Evolutionary conservation across 768 basidiomycete species (phyloP).

Genomic region (Suillus subaureus): DNA sequence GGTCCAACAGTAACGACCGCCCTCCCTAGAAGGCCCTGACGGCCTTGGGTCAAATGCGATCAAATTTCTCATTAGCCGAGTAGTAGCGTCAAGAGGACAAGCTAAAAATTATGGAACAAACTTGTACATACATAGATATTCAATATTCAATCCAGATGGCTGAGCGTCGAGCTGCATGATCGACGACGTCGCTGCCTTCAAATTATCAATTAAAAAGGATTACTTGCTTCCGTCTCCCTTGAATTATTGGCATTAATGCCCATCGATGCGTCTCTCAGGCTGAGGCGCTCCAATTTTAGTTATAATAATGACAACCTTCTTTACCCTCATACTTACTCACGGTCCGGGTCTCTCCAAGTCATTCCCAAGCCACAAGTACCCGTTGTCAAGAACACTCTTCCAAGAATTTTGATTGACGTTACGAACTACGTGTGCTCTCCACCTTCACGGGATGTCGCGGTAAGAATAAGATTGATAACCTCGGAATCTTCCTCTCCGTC

Average conservation of each 20-base stretch:
- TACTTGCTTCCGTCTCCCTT: background rate
- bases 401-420: slow-evolving; percentile 6
- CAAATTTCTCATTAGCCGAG: slow-evolving; percentile 26
- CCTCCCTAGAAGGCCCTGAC: slow-evolving; percentile 16
- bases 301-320: background rate
- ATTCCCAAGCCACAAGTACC: background rate
- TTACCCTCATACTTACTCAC: background rate
- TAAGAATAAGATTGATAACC: background rate
- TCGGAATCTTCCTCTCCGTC: background rate
- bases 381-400: slow-evolving; percentile 2
- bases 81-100: slow-evolving; percentile 15
- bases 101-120: background rate
- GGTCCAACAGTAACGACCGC: slow-evolving; percentile 1
- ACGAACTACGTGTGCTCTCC: background rate
- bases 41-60: slow-evolving; percentile 13
- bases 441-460: slow-evolving; percentile 2
- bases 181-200: background rate
- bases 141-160: background rate
- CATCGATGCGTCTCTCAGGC: background rate
- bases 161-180: background rate
- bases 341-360: background rate
- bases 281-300: background rate
- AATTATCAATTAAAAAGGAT: background rate
- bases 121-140: background rate
- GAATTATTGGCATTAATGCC: too few species aligned